A percentile compares a stretch with the other conserved stretches of the same genome.
phyloP scores from a whole-genome alignment of 805 yeast genomes.

The Suhomyces sp. region DNA sequence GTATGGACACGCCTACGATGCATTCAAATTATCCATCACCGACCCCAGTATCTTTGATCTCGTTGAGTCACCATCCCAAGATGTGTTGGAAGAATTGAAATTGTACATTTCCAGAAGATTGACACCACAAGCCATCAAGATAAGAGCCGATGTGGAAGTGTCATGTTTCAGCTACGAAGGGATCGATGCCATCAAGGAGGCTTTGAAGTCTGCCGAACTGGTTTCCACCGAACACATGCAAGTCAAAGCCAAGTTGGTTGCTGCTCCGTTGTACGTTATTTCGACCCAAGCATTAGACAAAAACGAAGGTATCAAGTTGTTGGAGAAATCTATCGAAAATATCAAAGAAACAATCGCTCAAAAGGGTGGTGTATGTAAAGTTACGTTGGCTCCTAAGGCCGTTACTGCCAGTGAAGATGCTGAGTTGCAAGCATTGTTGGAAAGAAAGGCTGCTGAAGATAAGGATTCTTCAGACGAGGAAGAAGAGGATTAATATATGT shows the following conservation, averaged over 20 bases:
- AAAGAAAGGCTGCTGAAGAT: conserved; percentile 86
- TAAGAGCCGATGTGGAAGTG: conserved; percentile 98
- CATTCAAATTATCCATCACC: conserved; percentile 93
- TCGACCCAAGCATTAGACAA: conserved; percentile 93
- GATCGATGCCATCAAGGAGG: conserved; percentile 91
- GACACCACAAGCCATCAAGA: conserved; percentile 96
- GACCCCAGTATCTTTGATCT: conserved; percentile 85
- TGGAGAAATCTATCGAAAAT: conserved; percentile 75
- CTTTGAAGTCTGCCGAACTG: conserved; percentile 82
- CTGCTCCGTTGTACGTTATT: conserved; percentile 94
- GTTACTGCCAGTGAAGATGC: conserved; percentile 98
- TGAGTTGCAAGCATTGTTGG: conserved; percentile 92
- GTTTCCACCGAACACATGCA: conserved; percentile 80
- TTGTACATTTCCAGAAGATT: conserved; percentile 86
- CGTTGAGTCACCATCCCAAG: conserved; percentile 66
- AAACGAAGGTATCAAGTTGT: conserved; percentile 75
- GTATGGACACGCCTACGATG: conserved; percentile 96
- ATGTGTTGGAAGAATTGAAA: conserved; percentile 78
- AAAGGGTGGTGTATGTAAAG: conserved; percentile 82
- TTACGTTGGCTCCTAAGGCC: conserved; percentile 98
- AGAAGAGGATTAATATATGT: conserved; percentile 33
- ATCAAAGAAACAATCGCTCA: conserved; percentile 67
- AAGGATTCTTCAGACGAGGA: conserved; percentile 82
- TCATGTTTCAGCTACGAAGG: conserved; percentile 97
- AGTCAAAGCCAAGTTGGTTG: conserved; percentile 91